Conservation (phyloP, 1,284 basidiomycete species). For the Moesziomyces sp. region DNA sequence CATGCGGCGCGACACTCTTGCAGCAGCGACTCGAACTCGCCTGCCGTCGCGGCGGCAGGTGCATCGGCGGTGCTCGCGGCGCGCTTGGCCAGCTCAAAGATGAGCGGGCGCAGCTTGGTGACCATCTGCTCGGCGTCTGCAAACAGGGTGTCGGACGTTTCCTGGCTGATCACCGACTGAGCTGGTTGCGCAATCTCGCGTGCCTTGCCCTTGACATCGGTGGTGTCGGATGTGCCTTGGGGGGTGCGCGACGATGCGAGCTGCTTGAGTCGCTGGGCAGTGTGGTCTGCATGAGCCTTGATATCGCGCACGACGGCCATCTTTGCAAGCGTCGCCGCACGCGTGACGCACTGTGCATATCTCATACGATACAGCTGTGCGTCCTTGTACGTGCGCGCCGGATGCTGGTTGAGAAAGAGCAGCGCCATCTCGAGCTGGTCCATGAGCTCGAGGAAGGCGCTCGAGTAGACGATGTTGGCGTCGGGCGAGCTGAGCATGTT, state of each 20-base stretch:
- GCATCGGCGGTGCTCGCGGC: slow-evolving; percentile 9
- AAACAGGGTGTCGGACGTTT: slow-evolving; percentile 10
- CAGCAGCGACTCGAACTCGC: slow-evolving; percentile 50
- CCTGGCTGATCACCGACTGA: slow-evolving; percentile 1
- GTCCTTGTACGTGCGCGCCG: slow-evolving; percentile 49
- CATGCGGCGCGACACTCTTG: slow-evolving; percentile 52
- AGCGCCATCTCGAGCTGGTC: slow-evolving; percentile 61
- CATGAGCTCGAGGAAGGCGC: slow-evolving; percentile 55
- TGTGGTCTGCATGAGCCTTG: slow-evolving; percentile 17
- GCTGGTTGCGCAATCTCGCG: slow-evolving; percentile 9
- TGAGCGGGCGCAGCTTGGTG: slow-evolving; percentile 41
- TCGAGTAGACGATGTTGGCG: slow-evolving; percentile 44
- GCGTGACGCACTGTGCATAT: slow-evolving; percentile 56
- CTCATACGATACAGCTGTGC: slow-evolving; percentile 61
- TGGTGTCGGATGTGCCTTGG: not conserved
- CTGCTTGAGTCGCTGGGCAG: slow-evolving; percentile 28
- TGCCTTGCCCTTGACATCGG: slow-evolving; percentile 26
- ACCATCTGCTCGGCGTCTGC: slow-evolving; percentile 15
- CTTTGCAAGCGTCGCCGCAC: slow-evolving; percentile 54
- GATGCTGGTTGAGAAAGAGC: slow-evolving; percentile 51
- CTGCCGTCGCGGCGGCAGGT: slow-evolving; percentile 14
- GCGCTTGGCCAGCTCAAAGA: slow-evolving; percentile 43
- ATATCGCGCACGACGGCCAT: slow-evolving; percentile 42
- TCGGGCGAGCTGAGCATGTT: slow-evolving; percentile 56
- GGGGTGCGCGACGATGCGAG: slow-evolving; percentile 11